A percentile compares a stretch with the other conserved stretches of the same genome.
Evolutionary conservation across 257 asterid genomes (phyloP).

Genomic region (Scutellaria barbata): DNA sequence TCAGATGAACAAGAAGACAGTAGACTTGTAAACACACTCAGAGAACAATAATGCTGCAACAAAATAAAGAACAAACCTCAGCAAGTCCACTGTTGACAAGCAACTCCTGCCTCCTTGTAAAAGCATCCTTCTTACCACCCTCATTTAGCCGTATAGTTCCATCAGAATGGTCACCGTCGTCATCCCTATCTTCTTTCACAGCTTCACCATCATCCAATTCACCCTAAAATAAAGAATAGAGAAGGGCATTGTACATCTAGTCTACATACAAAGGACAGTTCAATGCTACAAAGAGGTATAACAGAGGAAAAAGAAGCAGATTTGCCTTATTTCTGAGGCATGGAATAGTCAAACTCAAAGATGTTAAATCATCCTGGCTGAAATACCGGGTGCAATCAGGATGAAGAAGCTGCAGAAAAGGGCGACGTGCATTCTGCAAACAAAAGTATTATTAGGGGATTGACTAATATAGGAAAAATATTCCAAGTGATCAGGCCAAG

Average conservation of each 20-base stretch:
- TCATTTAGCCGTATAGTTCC: conserved; percentile 42
- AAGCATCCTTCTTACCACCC: conserved; percentile 87
- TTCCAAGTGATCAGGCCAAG: neutral
- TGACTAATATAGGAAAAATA: neutral
- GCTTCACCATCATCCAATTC: conserved; percentile 48
- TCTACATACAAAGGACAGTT: conserved; percentile 22
- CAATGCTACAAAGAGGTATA: conserved; percentile 1
- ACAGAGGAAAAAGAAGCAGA: conserved; percentile 6
- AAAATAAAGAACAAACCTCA: conserved; percentile 58
- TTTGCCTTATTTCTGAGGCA: conserved; percentile 63
- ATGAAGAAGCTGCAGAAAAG: conserved; percentile 82
- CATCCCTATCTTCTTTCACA: conserved; percentile 42
- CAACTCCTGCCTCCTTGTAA: conserved; percentile 82
- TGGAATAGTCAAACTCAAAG: conserved; percentile 66
- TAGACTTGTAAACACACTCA: neutral
- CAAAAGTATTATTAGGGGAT: neutral
- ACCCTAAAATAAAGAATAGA: conserved; percentile 41
- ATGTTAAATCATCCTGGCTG: conserved; percentile 63
- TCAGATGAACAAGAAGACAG: neutral
- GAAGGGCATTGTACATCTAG: conserved; percentile 22
- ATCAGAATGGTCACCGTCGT: conserved; percentile 40
- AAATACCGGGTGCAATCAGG: conserved; percentile 80
- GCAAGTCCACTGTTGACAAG: conserved; percentile 83
- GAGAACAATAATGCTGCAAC: conserved; percentile 11
- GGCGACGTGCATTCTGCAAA: conserved; percentile 76